Evolutionary conservation across 2,329 filamentous ascomycete species (phyloP), one percentile per base, ranked within the genome.

Genomic region (Pseudocercospora musae): DNA sequence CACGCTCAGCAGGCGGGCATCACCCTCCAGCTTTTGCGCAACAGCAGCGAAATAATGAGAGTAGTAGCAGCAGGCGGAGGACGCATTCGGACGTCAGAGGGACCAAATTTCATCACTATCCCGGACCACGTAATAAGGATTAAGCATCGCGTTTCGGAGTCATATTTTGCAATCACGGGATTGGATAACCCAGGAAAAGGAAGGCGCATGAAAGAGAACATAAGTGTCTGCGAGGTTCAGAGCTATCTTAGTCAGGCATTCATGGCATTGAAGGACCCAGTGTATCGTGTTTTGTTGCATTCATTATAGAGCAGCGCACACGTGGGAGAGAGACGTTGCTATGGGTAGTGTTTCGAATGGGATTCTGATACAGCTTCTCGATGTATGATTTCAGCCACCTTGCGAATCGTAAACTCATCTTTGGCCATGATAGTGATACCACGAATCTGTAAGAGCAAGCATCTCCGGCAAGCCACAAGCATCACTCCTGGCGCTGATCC

Each of bases 21-120:
- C 69, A 66, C 29, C 55, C 63, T 15, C 71, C 71, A 9, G 71
- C 70, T 18, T 73, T 73, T 61, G 71, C 71, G 11, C 71, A 73
- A 59, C 70, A 71, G 64, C 63, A 62, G 53, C 57, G 63, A 15
- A 53, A 67, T 27, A 40, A 56, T n/a, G 65, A 67, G 44, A 48
- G 44, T 11, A 27, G 44, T 13, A 58, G 58, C 13, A 62, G 59
- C 31, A 61, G 62, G 42, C 55, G 62, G 42, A 50, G 65, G 37
- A 50, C 65, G 23, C 62, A 64, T 49, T 65, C 62, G 31, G 65
- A 63, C 31, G 53, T 44, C 23, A 44, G 57, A 44, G 42, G 58
- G 7, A 60, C 61, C 23, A 63, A 63, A 37, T 60, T 57, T 44
- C 52, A 58, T 33, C 60, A 57, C 42, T 62, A 62, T 52, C 27